A percentile compares a stretch with the other conserved stretches of the same genome.
These are phyloP conservation scores for Viola pubescens DNA, from an alignment of 441 rosid genomes.

Conservation along the genomic window DNA sequence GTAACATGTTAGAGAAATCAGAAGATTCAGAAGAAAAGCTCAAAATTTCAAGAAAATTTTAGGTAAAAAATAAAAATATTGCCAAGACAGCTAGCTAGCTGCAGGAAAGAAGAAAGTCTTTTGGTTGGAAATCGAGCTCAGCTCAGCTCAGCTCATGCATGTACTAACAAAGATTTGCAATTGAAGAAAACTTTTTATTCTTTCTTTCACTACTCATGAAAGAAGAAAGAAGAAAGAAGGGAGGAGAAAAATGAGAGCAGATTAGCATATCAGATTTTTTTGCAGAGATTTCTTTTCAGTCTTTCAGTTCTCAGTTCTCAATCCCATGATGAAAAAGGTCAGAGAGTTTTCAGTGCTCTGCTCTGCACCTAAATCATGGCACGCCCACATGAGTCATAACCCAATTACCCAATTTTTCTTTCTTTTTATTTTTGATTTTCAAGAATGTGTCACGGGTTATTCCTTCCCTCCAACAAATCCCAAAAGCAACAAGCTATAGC, in stretches of 20 bases:
- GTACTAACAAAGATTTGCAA: conserved; percentile 21
- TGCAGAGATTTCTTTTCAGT: conserved; percentile 21
- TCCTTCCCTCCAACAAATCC: conserved; percentile 19
- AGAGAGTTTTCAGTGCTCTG: conserved; percentile 25
- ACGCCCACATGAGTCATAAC: conserved; percentile 11
- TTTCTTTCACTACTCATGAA: conserved; percentile 3
- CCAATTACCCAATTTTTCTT: too few species aligned
- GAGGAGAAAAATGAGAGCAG: conserved; percentile 10
- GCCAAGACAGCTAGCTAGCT: too few species aligned
- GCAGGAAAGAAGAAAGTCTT: conserved; percentile 4
- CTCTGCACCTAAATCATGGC: conserved; percentile 33
- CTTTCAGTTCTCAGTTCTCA: conserved; percentile 13
- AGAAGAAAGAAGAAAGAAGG: neutral
- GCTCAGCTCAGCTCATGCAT: conserved; percentile 29
- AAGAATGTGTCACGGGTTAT: conserved; percentile 22
- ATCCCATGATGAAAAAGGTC: conserved; percentile 30
- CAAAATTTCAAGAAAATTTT: conserved; percentile 25
- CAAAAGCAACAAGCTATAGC: conserved; percentile 10
- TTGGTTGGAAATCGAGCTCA: conserved; percentile 19
- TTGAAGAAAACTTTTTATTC: neutral
- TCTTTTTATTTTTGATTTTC: too few species aligned
- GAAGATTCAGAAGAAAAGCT: conserved; percentile 4
- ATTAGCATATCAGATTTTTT: conserved; percentile 26
- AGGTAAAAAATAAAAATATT: conserved; percentile 12
- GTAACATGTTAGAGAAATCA: too few species aligned